Percentiles rank a stretch among this genome's conserved stretches.
Conservation (phyloP, 768 basidiomycete genomes). For the Auricularia sp. region DNA sequence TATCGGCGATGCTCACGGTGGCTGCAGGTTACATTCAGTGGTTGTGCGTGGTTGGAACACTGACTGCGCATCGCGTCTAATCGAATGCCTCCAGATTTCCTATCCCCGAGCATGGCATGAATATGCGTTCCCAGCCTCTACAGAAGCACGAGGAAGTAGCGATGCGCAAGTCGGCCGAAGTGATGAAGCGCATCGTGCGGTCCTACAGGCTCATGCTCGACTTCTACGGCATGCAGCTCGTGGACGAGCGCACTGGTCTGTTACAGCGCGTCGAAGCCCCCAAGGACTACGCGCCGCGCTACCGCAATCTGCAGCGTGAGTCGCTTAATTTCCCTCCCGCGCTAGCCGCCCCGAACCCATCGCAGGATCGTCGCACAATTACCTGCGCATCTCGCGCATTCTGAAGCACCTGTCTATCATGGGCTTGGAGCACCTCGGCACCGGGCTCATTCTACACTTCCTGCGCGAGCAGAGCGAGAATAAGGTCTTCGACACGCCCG, state of each 20-base stretch:
- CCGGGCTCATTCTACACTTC: constrained; percentile 60
- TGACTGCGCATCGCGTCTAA: background rate
- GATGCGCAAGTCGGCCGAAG: constrained; percentile 41
- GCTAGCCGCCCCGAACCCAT: background rate
- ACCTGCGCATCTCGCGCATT: constrained; percentile 68
- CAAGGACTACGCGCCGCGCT: constrained; percentile 42
- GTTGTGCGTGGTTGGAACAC: constrained; percentile 41
- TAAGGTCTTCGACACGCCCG: constrained; percentile 31
- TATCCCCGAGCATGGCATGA: constrained; percentile 66
- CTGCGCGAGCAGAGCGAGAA: constrained; percentile 59
- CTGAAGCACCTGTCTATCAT: constrained; percentile 66
- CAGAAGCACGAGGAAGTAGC: constrained; percentile 51
- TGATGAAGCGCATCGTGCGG: constrained; percentile 40
- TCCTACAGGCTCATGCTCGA: constrained; percentile 71
- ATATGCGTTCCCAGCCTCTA: constrained; percentile 55
- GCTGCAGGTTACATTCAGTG: constrained; percentile 54
- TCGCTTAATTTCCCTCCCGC: constrained; percentile 10
- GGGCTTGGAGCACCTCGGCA: constrained; percentile 52
- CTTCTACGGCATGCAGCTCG: constrained; percentile 68
- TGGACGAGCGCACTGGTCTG: constrained; percentile 48
- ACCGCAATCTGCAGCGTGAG: constrained; percentile 59
- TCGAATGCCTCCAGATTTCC: constrained; percentile 43
- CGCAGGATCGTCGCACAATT: constrained; percentile 60
- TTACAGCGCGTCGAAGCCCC: constrained; percentile 42
- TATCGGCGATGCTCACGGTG: no score